Evolutionary conservation across 2,329 filamentous ascomycete genomes (phyloP), one percentile per base, ranked within the genome.

Genomic region (Colletotrichum graminicola): DNA sequence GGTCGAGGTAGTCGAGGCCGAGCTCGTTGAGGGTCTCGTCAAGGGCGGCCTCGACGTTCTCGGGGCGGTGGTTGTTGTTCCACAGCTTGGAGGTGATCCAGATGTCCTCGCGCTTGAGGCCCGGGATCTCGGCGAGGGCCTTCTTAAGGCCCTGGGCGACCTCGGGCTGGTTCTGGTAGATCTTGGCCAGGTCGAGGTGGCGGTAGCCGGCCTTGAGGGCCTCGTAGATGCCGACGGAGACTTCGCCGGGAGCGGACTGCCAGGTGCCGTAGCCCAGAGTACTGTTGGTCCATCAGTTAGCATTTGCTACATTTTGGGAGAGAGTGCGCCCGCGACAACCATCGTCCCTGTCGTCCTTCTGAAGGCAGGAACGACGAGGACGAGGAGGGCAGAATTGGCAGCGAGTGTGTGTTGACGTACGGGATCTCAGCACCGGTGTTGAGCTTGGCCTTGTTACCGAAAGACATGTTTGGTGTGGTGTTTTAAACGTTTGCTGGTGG

Each of bases 61-160:
- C 86, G 76, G 91, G 89, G 79, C 86, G 88, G 76, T 90, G 88
- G 82, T 90, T 89, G 82, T 91, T 91, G 75, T 85, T 86, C 84
- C 84, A 86, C 39, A 93, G 86, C 85, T 93, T 93, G 75, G 90
- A 91, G 66, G 91, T 93, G 76, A 90, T 82, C 82, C 88, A 90
- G 78, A 90, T 86, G 75, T 89, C 92, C 74, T 85, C 82, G 18
- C 87, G 84, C 76, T 86, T 84, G 29, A 90, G 82, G 52, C 86
- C 87, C 16, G 85, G 83, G 71, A 88, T 81, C 61, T 85, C 83
- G 8, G 77, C 77, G 34, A 83, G 74, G 55, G 83, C 83, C 76
- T 80, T 81, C 78, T 84, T 84, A 76, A 90, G 86, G 43, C 87
- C 88, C 75, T 85, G 78, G 43, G 86, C 88, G 43, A 90, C 87